Conservation (phyloP, 2,329 filamentous ascomycete species). For the Rutstroemia sp. region DNA sequence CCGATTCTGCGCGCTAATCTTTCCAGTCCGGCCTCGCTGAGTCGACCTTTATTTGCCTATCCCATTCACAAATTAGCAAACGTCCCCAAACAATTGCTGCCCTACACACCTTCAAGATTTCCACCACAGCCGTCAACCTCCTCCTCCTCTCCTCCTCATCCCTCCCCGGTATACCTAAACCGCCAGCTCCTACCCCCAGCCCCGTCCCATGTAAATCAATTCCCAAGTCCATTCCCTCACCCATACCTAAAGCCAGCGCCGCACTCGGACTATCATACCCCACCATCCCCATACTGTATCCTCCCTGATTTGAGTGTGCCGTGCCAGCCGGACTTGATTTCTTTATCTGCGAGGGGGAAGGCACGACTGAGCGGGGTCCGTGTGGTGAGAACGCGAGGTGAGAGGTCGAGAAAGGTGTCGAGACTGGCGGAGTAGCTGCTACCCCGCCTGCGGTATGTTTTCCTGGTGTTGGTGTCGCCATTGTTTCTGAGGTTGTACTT, state of each 20-base stretch:
- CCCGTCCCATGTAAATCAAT: conserved; percentile 23
- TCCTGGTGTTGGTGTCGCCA: conserved; percentile 30
- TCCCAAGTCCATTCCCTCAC: conserved; percentile 39
- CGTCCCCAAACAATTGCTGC: background rate
- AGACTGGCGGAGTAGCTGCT: conserved; percentile 54
- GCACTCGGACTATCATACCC: conserved; percentile 59
- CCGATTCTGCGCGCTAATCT: conserved; percentile 60
- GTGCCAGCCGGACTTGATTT: conserved; percentile 34
- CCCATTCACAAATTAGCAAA: conserved; percentile 9
- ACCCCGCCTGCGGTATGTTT: conserved; percentile 18
- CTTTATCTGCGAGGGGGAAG: conserved; percentile 54
- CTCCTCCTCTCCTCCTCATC: conserved; percentile 46
- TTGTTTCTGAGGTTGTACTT: conserved; percentile 8
- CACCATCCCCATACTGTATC: conserved; percentile 31
- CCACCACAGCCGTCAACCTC: conserved; percentile 32
- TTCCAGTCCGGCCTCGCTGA: conserved; percentile 70
- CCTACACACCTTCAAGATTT: conserved; percentile 25
- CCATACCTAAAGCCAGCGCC: conserved; percentile 49
- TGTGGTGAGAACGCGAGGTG: conserved; percentile 50
- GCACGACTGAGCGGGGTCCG: conserved; percentile 38
- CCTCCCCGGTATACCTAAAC: conserved; percentile 14
- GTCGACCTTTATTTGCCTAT: conserved; percentile 46
- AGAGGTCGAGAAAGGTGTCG: conserved; percentile 54
- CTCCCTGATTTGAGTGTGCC: conserved; percentile 41
- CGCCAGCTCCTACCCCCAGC: conserved; percentile 15